Base-by-base conservation (phyloP, 139 green algal species). In the Yamagishiella unicocca region DNA sequence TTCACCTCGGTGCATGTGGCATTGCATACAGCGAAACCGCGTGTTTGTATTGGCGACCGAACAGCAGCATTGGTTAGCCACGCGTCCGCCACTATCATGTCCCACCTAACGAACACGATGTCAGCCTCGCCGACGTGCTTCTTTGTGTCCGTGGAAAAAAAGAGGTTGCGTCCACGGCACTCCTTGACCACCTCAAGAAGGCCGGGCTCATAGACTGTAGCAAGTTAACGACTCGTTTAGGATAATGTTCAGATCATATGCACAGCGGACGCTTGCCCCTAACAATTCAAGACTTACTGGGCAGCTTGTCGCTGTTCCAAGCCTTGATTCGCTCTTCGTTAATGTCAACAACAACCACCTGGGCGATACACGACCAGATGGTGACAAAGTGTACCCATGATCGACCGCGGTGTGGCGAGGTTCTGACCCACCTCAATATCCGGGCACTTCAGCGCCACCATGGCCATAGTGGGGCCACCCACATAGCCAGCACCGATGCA, bases 231-330 rank as follows among this genome's bases (percentile, higher is more conserved):
- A 66, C n/a, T n/a, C n/a, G n/a, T n/a, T 66, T 27, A 24, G n/a
- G 55, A 31, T 33, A 71, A 2, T 37, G 62, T 40, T 71, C 62
- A 71, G 62, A n/a, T n/a, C n/a, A n/a, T n/a, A n/a, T n/a, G n/a
- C n/a, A n/a, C n/a, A n/a, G n/a, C n/a, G n/a, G n/a, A n/a, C n/a
- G n/a, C n/a, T n/a, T n/a, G n/a, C n/a, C 58, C 19, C 58, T 33
- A 67, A 67, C 50, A 43, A n/a, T n/a, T n/a, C n/a, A n/a, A 38
- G 29, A 85, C 80, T 67, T 54, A 86, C 80, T 99, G 33, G 98
- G 98, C 75, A 99, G 93, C 35, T 95, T 95, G 76, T 99, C 96
- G 68, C 93, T 97, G 93, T 99, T 99, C 98, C 98, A 99, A 6
- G 98, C 98, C 70, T 84, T 84, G 54, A 93, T 93, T 50, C 90